phyloP scores from a whole-genome alignment of 169 alveolate genomes.

The Cryptosporidium felis region DNA sequence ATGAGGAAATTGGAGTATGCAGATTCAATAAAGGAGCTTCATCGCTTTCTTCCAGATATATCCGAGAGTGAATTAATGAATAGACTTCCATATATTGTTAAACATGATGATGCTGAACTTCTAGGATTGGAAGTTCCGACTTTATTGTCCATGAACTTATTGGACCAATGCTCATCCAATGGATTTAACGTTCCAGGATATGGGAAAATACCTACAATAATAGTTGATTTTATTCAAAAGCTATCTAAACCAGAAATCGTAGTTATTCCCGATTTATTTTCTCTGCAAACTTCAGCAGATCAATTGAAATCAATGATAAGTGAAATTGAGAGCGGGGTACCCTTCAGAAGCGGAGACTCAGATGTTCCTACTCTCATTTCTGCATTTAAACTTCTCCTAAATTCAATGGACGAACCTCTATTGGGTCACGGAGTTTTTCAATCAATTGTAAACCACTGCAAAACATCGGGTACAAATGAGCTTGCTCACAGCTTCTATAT shows the following conservation, averaged over 20 bases:
- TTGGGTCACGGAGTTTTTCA: not conserved
- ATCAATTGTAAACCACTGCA: slow-evolving; percentile 26
- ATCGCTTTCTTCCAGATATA: slow-evolving; percentile 52
- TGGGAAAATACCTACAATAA: slow-evolving; percentile 41
- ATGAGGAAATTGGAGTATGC: slow-evolving; percentile 68
- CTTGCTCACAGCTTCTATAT: slow-evolving; percentile 34
- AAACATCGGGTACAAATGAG: slow-evolving; percentile 45
- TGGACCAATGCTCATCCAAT: slow-evolving; percentile 16
- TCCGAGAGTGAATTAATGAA: slow-evolving; percentile 29
- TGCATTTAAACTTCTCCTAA: slow-evolving; percentile 24
- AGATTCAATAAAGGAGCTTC: slow-evolving; percentile 44
- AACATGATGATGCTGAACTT: slow-evolving; percentile 68
- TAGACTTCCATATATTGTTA: slow-evolving; percentile 34
- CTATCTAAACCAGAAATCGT: slow-evolving; percentile 53
- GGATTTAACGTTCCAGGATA: slow-evolving; percentile 46
- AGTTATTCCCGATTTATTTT: slow-evolving; percentile 13
- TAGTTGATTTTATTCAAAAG: slow-evolving; percentile 47
- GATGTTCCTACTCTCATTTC: slow-evolving; percentile 41
- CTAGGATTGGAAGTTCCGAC: slow-evolving; percentile 22
- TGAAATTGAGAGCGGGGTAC: slow-evolving; percentile 65
- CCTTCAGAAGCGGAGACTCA: slow-evolving; percentile 54
- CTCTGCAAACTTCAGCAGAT: slow-evolving; percentile 28
- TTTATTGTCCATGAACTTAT: not conserved
- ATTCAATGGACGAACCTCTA: slow-evolving; percentile 37
- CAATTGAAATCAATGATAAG: slow-evolving; percentile 8